Evolutionary conservation across 1,139 yeast species (phyloP), one percentile per base, ranked within the genome.

Genomic region (Cylindricascospora bacillispora): DNA sequence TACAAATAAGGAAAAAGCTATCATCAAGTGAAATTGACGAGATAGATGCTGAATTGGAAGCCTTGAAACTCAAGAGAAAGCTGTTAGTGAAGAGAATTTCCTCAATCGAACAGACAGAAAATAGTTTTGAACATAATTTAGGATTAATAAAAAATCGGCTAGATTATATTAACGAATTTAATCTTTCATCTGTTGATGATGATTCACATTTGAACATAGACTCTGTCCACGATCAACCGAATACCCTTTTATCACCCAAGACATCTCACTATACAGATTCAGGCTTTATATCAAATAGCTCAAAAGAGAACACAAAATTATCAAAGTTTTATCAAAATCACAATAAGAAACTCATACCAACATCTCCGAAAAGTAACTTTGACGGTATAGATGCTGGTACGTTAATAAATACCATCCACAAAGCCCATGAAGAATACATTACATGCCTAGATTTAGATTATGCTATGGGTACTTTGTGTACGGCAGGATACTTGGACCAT

Each of bases 401-500:
- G 26, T 54, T 55, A 25, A 73, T 76, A 26, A 51, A 60, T 24
- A 51, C 61, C n/a, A 56, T 73, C 24, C 47, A 59, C n/a, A 32
- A 38, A 12, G 74, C 75, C 0, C 80, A 73, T 40, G 56, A 59
- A 3, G 71, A 65, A 28, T 40, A 65, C 3, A 59, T 77, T 15
- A 64, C 70, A 1, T 62, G 71, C 22, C 47, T 77, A 33, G 83
- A 73, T 41, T 74, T 76, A 48, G 82, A 76, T 45, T 60, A 65
- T 24, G 85, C 85, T 10, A 76, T 73, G 51, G 83, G 83, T 2
- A 70, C 72, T 1, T 49, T 76, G 54, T 89, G 85, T 3, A 70
- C 89, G 10, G 85, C 95, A 0, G 51, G 47, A 2, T 70, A 85
- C 4, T 60, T 74, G 43, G 94, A 83, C 54, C 82, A 76, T 49